A percentile compares a stretch with the other conserved stretches of the same genome.
Conservation (phyloP, 768 basidiomycete genomes). For the Suillus bovinus region DNA sequence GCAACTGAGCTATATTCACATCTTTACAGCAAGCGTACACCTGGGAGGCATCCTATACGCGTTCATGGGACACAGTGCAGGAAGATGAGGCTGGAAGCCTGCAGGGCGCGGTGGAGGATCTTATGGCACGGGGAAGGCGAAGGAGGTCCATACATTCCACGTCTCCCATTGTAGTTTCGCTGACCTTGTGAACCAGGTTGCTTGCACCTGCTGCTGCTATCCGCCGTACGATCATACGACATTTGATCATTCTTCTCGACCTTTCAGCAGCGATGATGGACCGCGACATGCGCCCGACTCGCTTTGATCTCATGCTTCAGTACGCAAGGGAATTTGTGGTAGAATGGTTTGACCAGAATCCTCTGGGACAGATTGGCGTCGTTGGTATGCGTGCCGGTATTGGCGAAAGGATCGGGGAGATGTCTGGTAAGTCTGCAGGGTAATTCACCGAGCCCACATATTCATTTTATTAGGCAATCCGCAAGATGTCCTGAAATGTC, state of each 20-base stretch:
- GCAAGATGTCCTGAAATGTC: constrained; percentile 87
- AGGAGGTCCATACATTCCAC: constrained; percentile 57
- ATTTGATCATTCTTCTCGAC: constrained; percentile 90
- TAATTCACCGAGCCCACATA: constrained; percentile 9
- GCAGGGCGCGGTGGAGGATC: constrained; percentile 85
- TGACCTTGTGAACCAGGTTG: constrained; percentile 47
- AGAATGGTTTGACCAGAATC: constrained; percentile 99
- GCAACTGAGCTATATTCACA: background rate
- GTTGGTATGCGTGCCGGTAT: constrained; percentile 91
- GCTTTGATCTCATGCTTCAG: constrained; percentile 88
- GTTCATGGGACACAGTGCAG: constrained; percentile 96
- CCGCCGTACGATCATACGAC: constrained; percentile 93
- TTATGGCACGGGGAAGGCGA: constrained; percentile 83
- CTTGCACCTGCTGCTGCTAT: constrained; percentile 84
- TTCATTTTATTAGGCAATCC: constrained; percentile 71
- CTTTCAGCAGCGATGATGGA: constrained; percentile 92
- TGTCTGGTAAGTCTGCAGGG: constrained; percentile 69
- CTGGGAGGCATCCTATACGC: constrained; percentile 94
- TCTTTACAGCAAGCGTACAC: constrained; percentile 74
- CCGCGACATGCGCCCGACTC: constrained; percentile 92
- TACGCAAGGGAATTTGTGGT: constrained; percentile 89
- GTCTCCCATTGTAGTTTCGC: constrained; percentile 5
- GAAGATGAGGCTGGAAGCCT: constrained; percentile 94
- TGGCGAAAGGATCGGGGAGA: constrained; percentile 87
- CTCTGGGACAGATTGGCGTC: constrained; percentile 93